phyloP scores from a whole-genome alignment of 179 eudicot species.

The Beta lomatogona region DNA sequence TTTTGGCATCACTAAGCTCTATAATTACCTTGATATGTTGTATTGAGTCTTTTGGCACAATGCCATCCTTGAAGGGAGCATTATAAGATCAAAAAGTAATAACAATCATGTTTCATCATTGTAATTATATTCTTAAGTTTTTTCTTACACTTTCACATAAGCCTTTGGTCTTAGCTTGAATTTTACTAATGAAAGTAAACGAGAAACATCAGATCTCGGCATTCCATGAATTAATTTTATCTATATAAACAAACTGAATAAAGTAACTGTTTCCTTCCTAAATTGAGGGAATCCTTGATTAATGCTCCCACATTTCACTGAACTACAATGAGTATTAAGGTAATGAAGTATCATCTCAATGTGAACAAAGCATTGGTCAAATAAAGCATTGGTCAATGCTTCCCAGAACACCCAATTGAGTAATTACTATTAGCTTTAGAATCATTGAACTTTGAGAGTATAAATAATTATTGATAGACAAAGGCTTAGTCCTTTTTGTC shows the following conservation, averaged over 20 bases:
- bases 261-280: neutral
- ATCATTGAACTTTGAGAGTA: too few relatives aligned
- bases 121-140: neutral
- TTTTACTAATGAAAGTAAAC: neutral
- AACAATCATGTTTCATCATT: neutral
- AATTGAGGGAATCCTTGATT: neutral
- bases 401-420: neutral
- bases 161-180: neutral
- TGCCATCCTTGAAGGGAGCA: neutral
- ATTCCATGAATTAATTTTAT: neutral
- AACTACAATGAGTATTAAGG: too few relatives aligned
- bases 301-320: neutral
- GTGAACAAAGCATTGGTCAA: neutral
- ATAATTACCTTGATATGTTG: too few relatives aligned
- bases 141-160: constrained; percentile 5
- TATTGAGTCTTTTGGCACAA: neutral
- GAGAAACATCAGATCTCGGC: neutral
- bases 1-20: too few relatives aligned
- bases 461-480: neutral
- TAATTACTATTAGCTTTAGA: too few relatives aligned
- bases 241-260: neutral
- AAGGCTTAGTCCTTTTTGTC: neutral
- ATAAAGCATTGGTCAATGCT: neutral
- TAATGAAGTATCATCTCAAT: neutral
- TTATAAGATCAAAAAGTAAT: neutral